Conservation (phyloP, 78 protist genomes). For the Monosiga brevicollis region DNA sequence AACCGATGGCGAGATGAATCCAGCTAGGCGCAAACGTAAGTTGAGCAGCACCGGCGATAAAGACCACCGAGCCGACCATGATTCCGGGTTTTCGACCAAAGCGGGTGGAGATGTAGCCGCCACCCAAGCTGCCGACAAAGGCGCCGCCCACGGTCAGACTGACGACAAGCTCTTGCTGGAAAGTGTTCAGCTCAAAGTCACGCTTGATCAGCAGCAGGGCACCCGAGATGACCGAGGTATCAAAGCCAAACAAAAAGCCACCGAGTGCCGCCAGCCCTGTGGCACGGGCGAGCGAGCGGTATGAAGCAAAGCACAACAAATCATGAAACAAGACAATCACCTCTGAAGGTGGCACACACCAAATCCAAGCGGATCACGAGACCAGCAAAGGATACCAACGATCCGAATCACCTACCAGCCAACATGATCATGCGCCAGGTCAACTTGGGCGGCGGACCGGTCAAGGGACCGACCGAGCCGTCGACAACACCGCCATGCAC, state of each 20-base stretch:
- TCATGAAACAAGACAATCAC: no score
- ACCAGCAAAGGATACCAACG: no score
- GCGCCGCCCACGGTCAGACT: background rate
- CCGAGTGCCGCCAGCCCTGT: no score
- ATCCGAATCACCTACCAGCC: no score
- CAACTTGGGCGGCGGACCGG: no score
- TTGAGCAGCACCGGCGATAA: background rate
- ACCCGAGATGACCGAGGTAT: background rate
- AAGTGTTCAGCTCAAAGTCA: background rate
- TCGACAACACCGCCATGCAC: no score
- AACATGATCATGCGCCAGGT: no score
- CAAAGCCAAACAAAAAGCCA: background rate
- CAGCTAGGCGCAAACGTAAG: background rate
- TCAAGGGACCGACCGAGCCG: no score
- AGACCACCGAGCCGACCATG: background rate
- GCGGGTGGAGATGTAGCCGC: background rate
- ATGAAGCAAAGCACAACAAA: no score
- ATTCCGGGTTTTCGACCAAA: background rate
- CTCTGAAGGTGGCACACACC: no score
- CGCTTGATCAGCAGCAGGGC: background rate
- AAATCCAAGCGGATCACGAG: no score
- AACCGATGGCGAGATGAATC: background rate
- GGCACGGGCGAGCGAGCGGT: no score
- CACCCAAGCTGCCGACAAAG: background rate
- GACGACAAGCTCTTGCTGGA: background rate